phyloP scores from a whole-genome alignment of 2,329 filamentous ascomycete genomes.

The Talaromyces sp. region DNA sequence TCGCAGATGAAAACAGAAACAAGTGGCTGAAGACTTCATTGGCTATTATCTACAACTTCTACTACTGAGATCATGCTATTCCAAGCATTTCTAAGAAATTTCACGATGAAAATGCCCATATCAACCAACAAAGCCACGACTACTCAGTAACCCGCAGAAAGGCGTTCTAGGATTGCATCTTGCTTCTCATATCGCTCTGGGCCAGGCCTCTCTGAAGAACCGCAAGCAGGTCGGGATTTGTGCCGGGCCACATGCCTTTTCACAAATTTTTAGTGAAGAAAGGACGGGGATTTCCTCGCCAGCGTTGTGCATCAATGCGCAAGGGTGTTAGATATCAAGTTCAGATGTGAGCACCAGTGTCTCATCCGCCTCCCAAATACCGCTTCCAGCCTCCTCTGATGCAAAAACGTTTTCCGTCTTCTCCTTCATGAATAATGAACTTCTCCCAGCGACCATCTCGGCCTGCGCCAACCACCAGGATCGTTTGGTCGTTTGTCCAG shows the following conservation, averaged over 20 bases:
- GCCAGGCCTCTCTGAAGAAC: not conserved
- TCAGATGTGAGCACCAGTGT: not conserved
- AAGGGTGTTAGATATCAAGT: constrained; percentile 13
- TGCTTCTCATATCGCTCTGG: not conserved
- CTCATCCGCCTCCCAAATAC: constrained; percentile 54
- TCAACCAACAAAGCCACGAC: not conserved
- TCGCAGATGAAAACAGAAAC: constrained; percentile 1
- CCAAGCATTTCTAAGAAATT: not conserved
- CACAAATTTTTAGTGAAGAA: not conserved
- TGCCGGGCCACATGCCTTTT: not conserved
- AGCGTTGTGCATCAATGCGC: not conserved
- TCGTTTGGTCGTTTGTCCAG: constrained; percentile 70
- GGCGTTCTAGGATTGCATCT: not conserved
- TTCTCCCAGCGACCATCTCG: constrained; percentile 83
- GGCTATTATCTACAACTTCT: not conserved
- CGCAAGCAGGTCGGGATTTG: not conserved
- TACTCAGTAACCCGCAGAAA: not conserved
- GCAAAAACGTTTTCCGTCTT: constrained; percentile 63
- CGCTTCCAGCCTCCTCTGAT: constrained; percentile 76
- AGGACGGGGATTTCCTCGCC: not conserved
- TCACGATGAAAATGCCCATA: not conserved
- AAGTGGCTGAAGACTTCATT: not conserved
- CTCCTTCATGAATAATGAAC: constrained; percentile 66
- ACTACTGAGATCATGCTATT: not conserved
- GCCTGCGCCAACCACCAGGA: constrained; percentile 75